phyloP scores from a whole-genome alignment of 176 grass and related monocot genomes.

The Musa acuminata region DNA sequence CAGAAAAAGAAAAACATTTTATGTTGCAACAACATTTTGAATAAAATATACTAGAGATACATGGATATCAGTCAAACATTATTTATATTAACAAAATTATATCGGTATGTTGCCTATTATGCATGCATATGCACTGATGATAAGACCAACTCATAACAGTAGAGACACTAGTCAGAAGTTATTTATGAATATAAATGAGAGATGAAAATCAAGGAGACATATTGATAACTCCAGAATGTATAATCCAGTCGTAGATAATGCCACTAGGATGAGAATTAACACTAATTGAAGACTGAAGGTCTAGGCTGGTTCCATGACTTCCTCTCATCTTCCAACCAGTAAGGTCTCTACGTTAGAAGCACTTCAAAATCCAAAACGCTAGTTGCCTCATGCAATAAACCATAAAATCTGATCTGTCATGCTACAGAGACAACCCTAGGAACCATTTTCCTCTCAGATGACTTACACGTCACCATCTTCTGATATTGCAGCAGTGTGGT shows the following conservation, averaged over 20 bases:
- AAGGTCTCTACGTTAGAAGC: not conserved
- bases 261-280: too few species aligned
- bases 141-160: not conserved
- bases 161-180: not conserved
- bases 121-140: not conserved
- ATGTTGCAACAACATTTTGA: not conserved
- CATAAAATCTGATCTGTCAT: constrained; percentile 29
- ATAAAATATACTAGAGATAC: not conserved
- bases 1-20: not conserved
- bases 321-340: constrained; percentile 3
- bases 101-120: not conserved
- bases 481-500: constrained; percentile 90
- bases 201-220: not conserved
- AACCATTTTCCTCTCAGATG: constrained; percentile 42
- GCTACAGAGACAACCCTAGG: constrained; percentile 29
- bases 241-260: not conserved
- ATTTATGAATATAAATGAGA: not conserved
- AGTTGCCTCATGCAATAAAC: constrained; percentile 33
- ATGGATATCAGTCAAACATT: not conserved
- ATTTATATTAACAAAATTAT: not conserved
- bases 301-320: not conserved
- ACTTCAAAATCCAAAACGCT: constrained; percentile 3
- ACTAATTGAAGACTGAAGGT: not conserved
- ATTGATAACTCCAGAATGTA: not conserved
- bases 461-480: constrained; percentile 95